Percentiles rank a stretch among this genome's conserved stretches.
phyloP scores from a whole-genome alignment of 2,329 filamentous ascomycete genomes.

The Xylaria sp. region DNA sequence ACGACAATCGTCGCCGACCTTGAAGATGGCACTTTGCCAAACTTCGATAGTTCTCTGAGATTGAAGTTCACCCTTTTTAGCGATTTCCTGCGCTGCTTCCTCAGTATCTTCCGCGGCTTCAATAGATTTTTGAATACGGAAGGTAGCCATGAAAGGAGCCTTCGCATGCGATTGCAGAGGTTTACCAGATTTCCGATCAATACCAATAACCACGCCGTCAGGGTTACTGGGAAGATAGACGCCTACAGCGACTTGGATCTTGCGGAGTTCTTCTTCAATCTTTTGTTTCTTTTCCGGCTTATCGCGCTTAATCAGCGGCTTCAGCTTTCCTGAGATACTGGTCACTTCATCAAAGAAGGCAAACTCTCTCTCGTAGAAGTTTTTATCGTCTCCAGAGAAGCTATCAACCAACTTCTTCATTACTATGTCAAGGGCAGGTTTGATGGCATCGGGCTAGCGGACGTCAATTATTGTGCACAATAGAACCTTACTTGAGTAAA shows the following conservation, averaged over 20 bases:
- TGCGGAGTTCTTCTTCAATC: constrained; percentile 97
- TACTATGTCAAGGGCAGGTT: constrained; percentile 91
- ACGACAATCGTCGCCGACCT: constrained; percentile 97
- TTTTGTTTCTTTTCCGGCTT: constrained; percentile 99
- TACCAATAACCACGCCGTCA: constrained; percentile 95
- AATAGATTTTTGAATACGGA: constrained; percentile 89
- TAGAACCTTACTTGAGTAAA: constrained; percentile 25
- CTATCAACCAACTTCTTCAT: constrained; percentile 84
- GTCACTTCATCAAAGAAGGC: constrained; percentile 99
- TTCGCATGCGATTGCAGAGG: constrained; percentile 98
- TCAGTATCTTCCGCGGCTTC: constrained; percentile 62
- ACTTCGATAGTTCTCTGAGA: constrained; percentile 78
- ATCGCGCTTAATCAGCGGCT: constrained; percentile 88
- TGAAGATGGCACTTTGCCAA: constrained; percentile 99
- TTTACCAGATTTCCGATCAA: constrained; percentile 97
- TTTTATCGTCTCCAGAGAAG: constrained; percentile 80
- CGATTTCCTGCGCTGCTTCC: constrained; percentile 61
- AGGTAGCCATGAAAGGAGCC: constrained; percentile 98
- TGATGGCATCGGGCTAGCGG: constrained; percentile 82
- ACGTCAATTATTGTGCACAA: constrained; percentile 39
- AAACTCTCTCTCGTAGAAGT: constrained; percentile 95
- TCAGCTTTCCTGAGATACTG: constrained; percentile 91
- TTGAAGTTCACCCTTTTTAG: constrained; percentile 50
- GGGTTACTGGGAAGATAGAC: constrained; percentile 98
- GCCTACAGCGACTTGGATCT: constrained; percentile 96